Percentiles rank a stretch among this genome's conserved stretches.
Conservation (phyloP, 2,329 filamentous ascomycete genomes). For the Nigrospora oryzae region DNA sequence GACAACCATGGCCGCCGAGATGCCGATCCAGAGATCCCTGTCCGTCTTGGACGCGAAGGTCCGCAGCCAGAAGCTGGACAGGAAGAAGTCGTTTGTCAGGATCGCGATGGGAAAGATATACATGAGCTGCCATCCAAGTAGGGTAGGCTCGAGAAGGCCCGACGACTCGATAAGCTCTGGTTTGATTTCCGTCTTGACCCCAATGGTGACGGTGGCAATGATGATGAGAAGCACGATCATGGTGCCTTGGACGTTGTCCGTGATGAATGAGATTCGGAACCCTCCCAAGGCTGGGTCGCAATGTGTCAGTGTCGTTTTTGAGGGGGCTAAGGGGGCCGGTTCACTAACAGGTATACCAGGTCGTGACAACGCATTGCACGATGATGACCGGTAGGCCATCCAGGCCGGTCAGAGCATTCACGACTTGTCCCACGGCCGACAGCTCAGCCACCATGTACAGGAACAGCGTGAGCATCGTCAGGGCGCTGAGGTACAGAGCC, state of each 20-base stretch:
- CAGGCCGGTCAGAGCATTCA: conserved; percentile 65
- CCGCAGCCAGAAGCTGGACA: conserved; percentile 77
- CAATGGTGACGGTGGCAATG: conserved; percentile 70
- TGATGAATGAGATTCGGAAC: conserved; percentile 77
- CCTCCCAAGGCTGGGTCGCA: conserved; percentile 59
- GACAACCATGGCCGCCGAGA: conserved; percentile 55
- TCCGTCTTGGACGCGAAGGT: conserved; percentile 75
- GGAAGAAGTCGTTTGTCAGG: conserved; percentile 79
- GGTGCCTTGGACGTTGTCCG: conserved; percentile 71
- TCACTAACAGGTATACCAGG: conserved; percentile 68
- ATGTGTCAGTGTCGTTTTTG: no score
- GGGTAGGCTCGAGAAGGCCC: conserved; percentile 56
- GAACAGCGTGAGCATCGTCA: conserved; percentile 75
- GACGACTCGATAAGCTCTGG: conserved; percentile 59
- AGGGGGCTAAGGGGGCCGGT: background rate
- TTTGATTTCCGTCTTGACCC: conserved; percentile 66
- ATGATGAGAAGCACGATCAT: conserved; percentile 72
- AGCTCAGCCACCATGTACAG: conserved; percentile 83
- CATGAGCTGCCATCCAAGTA: conserved; percentile 77
- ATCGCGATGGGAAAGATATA: conserved; percentile 79
- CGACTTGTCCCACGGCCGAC: conserved; percentile 72
- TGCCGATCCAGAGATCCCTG: conserved; percentile 67
- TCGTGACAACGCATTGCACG: conserved; percentile 69
- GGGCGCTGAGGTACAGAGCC: conserved; percentile 65
- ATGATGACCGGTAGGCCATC: conserved; percentile 69